Conservation (phyloP, 176 grass and related monocot genomes). For the Olyra latifolia region DNA sequence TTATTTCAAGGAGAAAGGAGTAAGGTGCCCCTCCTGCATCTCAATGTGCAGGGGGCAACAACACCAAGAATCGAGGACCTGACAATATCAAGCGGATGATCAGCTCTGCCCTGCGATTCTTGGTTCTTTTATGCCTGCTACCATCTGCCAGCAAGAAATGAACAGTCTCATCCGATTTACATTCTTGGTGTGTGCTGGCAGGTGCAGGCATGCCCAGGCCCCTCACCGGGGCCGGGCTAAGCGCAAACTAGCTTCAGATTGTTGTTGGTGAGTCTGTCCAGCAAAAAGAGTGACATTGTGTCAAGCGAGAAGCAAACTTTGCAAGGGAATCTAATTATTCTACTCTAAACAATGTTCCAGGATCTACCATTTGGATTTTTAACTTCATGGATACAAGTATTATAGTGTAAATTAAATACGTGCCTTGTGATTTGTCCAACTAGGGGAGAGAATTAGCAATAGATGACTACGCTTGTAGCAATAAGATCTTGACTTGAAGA, state of each 20-base stretch:
- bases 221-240: slow-evolving; percentile 96
- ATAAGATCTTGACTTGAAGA: neutral
- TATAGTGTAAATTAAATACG: neutral
- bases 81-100: neutral
- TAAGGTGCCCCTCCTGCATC: slow-evolving; percentile 17
- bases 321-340: neutral
- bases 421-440: neutral
- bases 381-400: neutral
- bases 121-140: slow-evolving; percentile 58
- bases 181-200: slow-evolving; percentile 41
- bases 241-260: slow-evolving; percentile 78
- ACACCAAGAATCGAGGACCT: slow-evolving; percentile 29
- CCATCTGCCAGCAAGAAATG: slow-evolving; percentile 50
- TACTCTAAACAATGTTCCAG: neutral
- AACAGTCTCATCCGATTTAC: neutral
- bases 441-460: neutral
- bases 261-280: slow-evolving; percentile 69
- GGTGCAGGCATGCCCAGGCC: slow-evolving; percentile 95
- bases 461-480: neutral
- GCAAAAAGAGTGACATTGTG: neutral
- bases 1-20: neutral
- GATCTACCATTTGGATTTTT: neutral
- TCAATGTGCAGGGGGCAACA: slow-evolving; percentile 26
- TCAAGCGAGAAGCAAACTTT: slow-evolving; percentile 1
- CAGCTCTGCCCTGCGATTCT: slow-evolving; percentile 23